phyloP scores from a whole-genome alignment of 2,329 filamentous ascomycete genomes.

The Colletotrichum chrysophilum region DNA sequence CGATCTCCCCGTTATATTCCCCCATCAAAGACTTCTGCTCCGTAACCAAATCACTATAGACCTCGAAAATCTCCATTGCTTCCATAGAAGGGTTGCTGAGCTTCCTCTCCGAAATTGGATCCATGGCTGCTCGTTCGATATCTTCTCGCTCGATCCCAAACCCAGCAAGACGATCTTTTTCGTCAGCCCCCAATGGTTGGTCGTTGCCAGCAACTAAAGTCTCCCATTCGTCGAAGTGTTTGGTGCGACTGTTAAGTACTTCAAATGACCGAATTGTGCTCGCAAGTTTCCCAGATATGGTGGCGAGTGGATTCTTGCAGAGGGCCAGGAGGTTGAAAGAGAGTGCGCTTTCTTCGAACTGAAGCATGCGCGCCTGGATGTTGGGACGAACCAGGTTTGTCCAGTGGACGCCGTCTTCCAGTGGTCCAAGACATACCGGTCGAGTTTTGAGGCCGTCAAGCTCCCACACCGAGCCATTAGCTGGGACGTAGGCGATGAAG shows the following conservation, averaged over 20 bases:
- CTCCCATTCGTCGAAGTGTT: conserved; percentile 21
- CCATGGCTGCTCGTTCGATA: conserved; percentile 26
- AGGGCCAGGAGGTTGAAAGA: conserved; percentile 82
- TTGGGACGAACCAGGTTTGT: conserved; percentile 66
- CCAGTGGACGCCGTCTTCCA: conserved; percentile 61
- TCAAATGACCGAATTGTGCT: conserved; percentile 44
- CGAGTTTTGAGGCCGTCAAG: conserved; percentile 82
- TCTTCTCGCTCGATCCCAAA: conserved; percentile 32
- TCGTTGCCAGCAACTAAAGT: background rate
- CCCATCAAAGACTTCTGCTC: conserved; percentile 47
- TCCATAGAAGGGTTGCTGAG: background rate
- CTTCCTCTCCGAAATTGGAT: background rate
- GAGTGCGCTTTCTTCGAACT: conserved; percentile 68
- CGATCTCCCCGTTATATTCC: conserved; percentile 54
- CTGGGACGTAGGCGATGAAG: conserved; percentile 87
- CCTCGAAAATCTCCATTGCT: conserved; percentile 31
- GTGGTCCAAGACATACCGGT: conserved; percentile 66
- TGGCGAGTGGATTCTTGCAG: conserved; percentile 66
- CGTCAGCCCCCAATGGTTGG: conserved; percentile 26
- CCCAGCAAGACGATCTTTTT: conserved; percentile 30
- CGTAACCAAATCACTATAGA: conserved; percentile 42
- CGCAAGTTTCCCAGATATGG: conserved; percentile 52
- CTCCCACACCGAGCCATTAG: conserved; percentile 79
- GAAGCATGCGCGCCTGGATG: conserved; percentile 71
- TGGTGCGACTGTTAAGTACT: conserved; percentile 43